Base-by-base conservation (phyloP, 495 filamentous ascomycete genomes). In the Oidiodendron maius region DNA sequence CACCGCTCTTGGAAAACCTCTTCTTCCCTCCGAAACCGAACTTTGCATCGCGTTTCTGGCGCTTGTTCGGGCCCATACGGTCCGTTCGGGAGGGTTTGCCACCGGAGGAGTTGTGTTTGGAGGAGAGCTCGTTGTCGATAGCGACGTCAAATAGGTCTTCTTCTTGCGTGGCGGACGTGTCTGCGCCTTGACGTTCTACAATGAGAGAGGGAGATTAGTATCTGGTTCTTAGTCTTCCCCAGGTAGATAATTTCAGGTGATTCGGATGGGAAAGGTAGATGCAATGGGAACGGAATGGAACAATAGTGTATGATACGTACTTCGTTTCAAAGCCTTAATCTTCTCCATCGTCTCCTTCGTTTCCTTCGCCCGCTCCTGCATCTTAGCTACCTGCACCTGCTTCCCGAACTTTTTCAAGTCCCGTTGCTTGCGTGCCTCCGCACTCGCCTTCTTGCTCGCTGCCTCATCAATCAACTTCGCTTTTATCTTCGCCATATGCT, bases 341-440 rank as follows among this genome's bases (percentile, higher is more conserved):
- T 94, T 96, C 54, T 96, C 93, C 58, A 97, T 64, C 12, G 84
- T 88, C 55, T 93, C 84, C 59, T 81, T 81, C 83, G 95, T 95
- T 66, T 82, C 84, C 76, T 90, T 95, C 40, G 82, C 80, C 21
- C 93, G 69, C 75, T 97, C 91, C 68, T 95, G 91, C 70, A 91
- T 64, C 77, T 95, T 96, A 52, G 89, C 90, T 53, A 95, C 82
- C 75, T 98, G 93, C 51, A 97, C 93, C 71, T 95, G 87, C 73
- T 98, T 98, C 54, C 93, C 93, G 69, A 97, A 98, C 70, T 96
- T 97, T 83, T 95, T 97, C 55, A 96, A 72, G 69, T 98, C 93
- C 50, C 93, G 75, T 74, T 87, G 89, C 70, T 86, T 86, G 62
- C 89, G 80, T 21, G 93, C 93, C 66, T 98, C 93, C 16, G 84